These are phyloP conservation scores for Aspergillus alliaceus DNA, from an alignment of 2,329 filamentous ascomycete species.

Conservation along the genomic window DNA sequence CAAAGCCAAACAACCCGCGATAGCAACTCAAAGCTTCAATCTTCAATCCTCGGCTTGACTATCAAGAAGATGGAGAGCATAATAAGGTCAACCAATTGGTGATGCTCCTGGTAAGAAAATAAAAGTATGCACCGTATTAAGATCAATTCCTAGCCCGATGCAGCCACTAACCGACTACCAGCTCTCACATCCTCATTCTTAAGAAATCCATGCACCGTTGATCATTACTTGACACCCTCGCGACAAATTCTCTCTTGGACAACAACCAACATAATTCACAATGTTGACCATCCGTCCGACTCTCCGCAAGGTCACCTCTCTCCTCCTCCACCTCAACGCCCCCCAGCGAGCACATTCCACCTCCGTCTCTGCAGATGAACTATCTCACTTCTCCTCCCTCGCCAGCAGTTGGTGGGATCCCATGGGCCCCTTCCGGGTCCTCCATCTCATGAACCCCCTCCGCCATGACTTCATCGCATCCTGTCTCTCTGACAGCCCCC, in stretches of 20 bases:
- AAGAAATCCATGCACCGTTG: background rate
- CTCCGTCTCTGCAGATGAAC: constrained; percentile 81
- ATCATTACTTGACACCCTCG: background rate
- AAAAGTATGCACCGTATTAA: background rate
- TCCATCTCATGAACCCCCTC: constrained; percentile 97
- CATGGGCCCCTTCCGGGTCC: constrained; percentile 82
- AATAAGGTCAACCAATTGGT: background rate
- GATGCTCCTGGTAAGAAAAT: background rate
- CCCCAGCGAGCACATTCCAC: constrained; percentile 32
- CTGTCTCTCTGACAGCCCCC: constrained; percentile 63
- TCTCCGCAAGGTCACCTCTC: constrained; percentile 5
- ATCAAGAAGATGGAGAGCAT: background rate
- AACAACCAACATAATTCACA: background rate
- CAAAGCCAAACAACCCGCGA: background rate
- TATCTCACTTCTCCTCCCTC: constrained; percentile 91
- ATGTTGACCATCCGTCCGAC: constrained; percentile 12
- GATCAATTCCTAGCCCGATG: background rate
- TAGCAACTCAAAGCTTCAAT: background rate
- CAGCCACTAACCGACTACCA: background rate
- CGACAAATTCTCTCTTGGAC: background rate
- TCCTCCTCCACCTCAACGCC: background rate
- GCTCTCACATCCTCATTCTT: background rate
- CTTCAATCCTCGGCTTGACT: background rate
- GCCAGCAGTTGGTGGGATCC: constrained; percentile 98
- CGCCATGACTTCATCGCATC: constrained; percentile 85